Conservation (phyloP, 2,329 filamentous ascomycete species). For the Graphium sp. region DNA sequence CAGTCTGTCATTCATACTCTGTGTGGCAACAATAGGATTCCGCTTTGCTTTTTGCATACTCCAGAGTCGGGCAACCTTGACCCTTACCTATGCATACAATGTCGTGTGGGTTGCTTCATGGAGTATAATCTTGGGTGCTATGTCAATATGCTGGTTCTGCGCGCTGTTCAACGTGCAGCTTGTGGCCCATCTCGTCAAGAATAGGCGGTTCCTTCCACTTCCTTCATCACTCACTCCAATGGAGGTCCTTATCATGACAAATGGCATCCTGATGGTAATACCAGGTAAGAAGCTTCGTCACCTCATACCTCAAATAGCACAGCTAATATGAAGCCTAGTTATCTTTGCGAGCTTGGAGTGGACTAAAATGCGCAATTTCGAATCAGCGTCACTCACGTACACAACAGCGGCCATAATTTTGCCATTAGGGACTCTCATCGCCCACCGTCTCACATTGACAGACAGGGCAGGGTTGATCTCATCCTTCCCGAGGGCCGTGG, state of each 20-base stretch:
- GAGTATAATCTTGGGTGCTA: conserved; percentile 19
- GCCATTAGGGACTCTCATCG: conserved; percentile 32
- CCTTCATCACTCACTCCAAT: conserved; percentile 26
- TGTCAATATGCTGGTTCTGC: conserved; percentile 34
- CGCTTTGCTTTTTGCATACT: conserved; percentile 10
- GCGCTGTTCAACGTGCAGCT: conserved; percentile 36
- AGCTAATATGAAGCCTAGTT: conserved; percentile 14
- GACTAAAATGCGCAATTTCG: conserved; percentile 22
- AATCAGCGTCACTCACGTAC: conserved; percentile 28
- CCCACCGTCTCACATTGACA: conserved; percentile 21
- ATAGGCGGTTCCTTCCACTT: conserved; percentile 26
- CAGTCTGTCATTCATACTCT: conserved; percentile 11
- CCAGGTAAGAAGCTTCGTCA: conserved; percentile 22
- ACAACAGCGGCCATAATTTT: conserved; percentile 33
- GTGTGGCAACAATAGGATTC: conserved; percentile 11
- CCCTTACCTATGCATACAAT: background rate
- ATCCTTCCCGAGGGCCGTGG: no score
- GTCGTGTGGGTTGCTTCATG: conserved; percentile 18
- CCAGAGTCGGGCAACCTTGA: conserved; percentile 9
- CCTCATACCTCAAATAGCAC: background rate
- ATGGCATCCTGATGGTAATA: conserved; percentile 36
- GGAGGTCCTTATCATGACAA: conserved; percentile 37
- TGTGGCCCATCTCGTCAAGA: conserved; percentile 25
- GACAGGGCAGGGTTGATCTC: no score
- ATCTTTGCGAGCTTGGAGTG: conserved; percentile 32